Conservation (phyloP, 1,284 basidiomycete genomes). For the Abortiporus biennis region DNA sequence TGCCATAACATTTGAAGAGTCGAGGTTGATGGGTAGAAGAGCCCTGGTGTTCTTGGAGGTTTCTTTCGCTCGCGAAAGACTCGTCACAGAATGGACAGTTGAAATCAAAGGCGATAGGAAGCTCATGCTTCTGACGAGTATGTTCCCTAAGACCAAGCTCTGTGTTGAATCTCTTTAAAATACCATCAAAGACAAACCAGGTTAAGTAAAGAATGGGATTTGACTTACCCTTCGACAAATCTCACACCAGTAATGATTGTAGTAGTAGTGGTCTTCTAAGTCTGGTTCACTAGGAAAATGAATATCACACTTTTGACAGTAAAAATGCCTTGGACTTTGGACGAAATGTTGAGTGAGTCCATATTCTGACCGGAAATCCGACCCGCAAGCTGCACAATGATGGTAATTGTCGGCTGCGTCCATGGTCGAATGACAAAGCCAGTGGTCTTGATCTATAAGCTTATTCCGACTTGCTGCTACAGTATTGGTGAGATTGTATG, state of each 20-base stretch:
- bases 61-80: constrained; percentile 27
- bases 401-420: too few species aligned
- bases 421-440: too few species aligned
- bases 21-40: constrained; percentile 17
- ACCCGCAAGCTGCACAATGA: constrained; percentile 27
- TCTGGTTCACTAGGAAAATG: constrained; percentile 27
- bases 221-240: constrained; percentile 26
- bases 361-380: constrained; percentile 26
- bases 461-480: too few species aligned
- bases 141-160: constrained; percentile 39
- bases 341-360: constrained; percentile 33
- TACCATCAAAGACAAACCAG: background rate
- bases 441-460: too few species aligned
- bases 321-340: constrained; percentile 35
- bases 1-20: constrained; percentile 16
- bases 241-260: constrained; percentile 34
- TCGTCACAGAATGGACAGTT: constrained; percentile 41
- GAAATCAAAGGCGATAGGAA: too few species aligned
- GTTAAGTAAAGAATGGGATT: background rate
- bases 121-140: constrained; percentile 40
- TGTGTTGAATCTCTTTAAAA: constrained; percentile 28
- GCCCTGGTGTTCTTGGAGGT: constrained; percentile 17
- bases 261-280: constrained; percentile 13
- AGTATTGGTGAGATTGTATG: too few species aligned
- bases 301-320: constrained; percentile 39